phyloP scores from a whole-genome alignment of 768 basidiomycete genomes.

The Terana coerulea region DNA sequence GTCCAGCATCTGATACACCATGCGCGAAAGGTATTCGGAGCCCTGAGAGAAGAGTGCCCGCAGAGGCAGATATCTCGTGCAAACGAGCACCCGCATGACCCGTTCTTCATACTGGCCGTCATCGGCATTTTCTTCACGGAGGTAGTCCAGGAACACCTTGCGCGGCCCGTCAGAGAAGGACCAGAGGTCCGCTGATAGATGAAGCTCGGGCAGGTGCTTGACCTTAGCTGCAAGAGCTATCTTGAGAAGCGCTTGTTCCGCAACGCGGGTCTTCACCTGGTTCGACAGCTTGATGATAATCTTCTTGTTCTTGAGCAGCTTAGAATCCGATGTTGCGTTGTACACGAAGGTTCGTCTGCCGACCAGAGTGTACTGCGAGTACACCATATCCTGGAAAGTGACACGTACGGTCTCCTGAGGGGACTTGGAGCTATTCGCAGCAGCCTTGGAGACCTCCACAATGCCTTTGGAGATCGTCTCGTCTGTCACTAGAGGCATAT shows the following conservation, averaged over 20 bases:
- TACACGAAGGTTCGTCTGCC: neutral
- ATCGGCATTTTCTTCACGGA: neutral
- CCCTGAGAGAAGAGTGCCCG: neutral
- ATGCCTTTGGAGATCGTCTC: too few relatives aligned
- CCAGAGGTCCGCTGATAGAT: neutral
- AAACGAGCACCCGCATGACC: slow-evolving; percentile 1
- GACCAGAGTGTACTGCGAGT: neutral
- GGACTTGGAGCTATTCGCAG: too few relatives aligned
- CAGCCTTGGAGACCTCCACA: too few relatives aligned
- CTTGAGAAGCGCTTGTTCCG: neutral
- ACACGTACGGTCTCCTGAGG: too few relatives aligned
- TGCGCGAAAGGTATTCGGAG: neutral
- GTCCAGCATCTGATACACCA: slow-evolving; percentile 6
- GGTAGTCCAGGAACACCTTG: neutral
- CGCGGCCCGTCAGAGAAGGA: neutral
- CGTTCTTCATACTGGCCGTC: slow-evolving; percentile 3
- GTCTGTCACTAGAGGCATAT: too few relatives aligned
- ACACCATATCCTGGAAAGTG: too few relatives aligned
- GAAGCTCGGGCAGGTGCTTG: neutral
- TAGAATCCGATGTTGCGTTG: neutral
- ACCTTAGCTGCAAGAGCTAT: neutral
- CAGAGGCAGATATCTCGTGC: neutral
- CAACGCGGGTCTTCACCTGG: neutral
- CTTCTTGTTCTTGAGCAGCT: neutral
- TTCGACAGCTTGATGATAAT: neutral